Conservation (phyloP, 2,329 filamentous ascomycete genomes). For the Sporothrix euskadiensis region DNA sequence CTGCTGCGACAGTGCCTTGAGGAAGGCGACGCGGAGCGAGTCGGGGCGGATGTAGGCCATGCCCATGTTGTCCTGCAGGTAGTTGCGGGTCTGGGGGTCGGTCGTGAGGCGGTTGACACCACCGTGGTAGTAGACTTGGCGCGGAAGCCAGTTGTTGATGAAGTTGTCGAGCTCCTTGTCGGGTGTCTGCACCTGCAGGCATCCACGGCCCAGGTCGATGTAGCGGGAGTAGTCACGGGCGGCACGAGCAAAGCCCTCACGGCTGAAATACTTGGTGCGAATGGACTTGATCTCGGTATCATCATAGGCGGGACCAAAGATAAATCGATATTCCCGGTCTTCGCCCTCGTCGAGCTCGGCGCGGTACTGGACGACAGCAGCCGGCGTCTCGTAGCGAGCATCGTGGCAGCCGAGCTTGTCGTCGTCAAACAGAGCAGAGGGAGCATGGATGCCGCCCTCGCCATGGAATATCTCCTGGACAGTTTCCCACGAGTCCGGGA, state of each 20-base stretch:
- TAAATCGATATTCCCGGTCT: constrained; percentile 52
- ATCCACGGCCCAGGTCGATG: constrained; percentile 52
- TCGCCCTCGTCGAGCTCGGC: constrained; percentile 44
- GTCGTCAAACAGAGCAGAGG: constrained; percentile 45
- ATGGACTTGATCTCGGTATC: constrained; percentile 51
- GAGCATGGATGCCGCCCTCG: constrained; percentile 56
- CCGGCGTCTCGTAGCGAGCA: constrained; percentile 57
- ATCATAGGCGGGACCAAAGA: constrained; percentile 57
- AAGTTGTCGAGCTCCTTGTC: constrained; percentile 58
- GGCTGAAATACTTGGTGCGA: constrained; percentile 51
- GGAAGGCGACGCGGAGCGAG: constrained; percentile 51
- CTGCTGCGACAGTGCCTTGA: constrained; percentile 55
- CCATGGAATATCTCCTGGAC: constrained; percentile 56
- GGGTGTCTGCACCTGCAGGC: constrained; percentile 54
- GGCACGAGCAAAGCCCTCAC: constrained; percentile 49
- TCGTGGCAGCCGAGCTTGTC: constrained; percentile 47
- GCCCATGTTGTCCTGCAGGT: constrained; percentile 62
- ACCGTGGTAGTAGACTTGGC: constrained; percentile 60
- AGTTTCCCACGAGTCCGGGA: constrained; percentile 55
- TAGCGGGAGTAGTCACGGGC: constrained; percentile 52
- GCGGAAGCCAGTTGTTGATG: constrained; percentile 60
- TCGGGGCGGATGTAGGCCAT: constrained; percentile 58
- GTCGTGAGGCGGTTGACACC: constrained; percentile 60
- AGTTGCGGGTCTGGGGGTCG: constrained; percentile 61
- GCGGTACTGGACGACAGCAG: constrained; percentile 55